Conservation (phyloP, 495 filamentous ascomycete species). For the Daldinia grandis region DNA sequence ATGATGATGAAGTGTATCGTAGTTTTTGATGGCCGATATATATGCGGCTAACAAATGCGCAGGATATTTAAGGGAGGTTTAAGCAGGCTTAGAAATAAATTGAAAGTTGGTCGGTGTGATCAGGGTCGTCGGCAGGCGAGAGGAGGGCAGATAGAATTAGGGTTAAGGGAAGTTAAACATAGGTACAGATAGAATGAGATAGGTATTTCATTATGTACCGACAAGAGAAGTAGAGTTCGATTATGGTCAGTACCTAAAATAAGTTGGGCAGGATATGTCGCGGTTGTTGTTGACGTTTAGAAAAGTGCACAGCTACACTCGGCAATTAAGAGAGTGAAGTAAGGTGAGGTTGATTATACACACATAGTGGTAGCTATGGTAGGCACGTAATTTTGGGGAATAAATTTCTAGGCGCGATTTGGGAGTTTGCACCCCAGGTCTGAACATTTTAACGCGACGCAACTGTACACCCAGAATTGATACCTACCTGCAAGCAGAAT, state of each 20-base stretch:
- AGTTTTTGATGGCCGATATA: background rate
- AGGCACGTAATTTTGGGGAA: constrained; percentile 20
- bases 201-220: constrained; percentile 40
- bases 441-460: constrained; percentile 41
- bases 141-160: constrained; percentile 23
- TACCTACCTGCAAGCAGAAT: constrained; percentile 10
- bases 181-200: constrained; percentile 25
- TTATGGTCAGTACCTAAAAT: constrained; percentile 19
- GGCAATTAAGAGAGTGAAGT: constrained; percentile 17
- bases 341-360: constrained; percentile 1
- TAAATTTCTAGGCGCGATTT: constrained; percentile 35
- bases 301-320: constrained; percentile 19
- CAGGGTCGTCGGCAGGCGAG: background rate
- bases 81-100: background rate
- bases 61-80: background rate
- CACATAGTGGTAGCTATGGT: constrained; percentile 3
- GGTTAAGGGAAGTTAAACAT: constrained; percentile 34
- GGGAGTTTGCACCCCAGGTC: constrained; percentile 30
- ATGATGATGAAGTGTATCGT: constrained; percentile 47
- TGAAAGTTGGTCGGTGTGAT: constrained; percentile 6
- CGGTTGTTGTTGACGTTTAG: constrained; percentile 2
- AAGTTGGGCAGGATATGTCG: constrained; percentile 2
- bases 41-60: constrained; percentile 5
- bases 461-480: constrained; percentile 24
- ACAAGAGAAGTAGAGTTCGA: constrained; percentile 11